Evolutionary conservation across 2,329 filamentous ascomycete species (phyloP), one percentile per base, ranked within the genome.

Genomic region (Fusarium staphyleae): DNA sequence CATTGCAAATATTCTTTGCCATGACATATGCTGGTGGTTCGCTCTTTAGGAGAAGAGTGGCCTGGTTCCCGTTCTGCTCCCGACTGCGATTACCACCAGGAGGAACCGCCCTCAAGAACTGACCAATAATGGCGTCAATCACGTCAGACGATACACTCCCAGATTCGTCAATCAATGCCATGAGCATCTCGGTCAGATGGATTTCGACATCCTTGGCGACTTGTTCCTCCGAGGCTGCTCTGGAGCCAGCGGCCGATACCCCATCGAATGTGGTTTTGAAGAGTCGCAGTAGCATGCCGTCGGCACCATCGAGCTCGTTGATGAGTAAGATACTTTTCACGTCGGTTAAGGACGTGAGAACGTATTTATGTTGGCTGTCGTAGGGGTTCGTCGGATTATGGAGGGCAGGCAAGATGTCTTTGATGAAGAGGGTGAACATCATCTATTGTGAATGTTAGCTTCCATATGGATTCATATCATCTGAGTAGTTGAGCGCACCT

Each of bases 281-380:
- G 4, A 99, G 82, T 39, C 89, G 85, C 8, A 91, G 78, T 19
- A 96, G 86, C 36, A 98, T 82, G 24, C 86, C 83, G 51, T 96
- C 91, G 44, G 90, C 85, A 50, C 89, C 88, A 19, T 92, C 88
- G 32, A 98, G 84, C 66, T 99, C 95, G 56, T 90, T 89, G 63
- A 99, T 83, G 33, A 99, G 85, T 8, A 98, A 84, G 34, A 99
- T 91, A 75, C 92, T 97, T 80, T 98, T 96, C 65, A 96, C 90
- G 64, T 96, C 91, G 49, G 91, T 88, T 24, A 99, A 83, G 14
- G 93, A 97, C 56, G 87, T 86, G 55, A 99, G 81, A 57, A 97
- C 90, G 69, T 96, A 95, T 74, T 95, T 87, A 76, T 99, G 91
- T 74, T 98, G 93, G 57, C 86, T 87, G 74, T 96, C 93, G 79